Base-by-base conservation (phyloP, 2,329 filamentous ascomycete species). In the Neofusicoccum sp. region DNA sequence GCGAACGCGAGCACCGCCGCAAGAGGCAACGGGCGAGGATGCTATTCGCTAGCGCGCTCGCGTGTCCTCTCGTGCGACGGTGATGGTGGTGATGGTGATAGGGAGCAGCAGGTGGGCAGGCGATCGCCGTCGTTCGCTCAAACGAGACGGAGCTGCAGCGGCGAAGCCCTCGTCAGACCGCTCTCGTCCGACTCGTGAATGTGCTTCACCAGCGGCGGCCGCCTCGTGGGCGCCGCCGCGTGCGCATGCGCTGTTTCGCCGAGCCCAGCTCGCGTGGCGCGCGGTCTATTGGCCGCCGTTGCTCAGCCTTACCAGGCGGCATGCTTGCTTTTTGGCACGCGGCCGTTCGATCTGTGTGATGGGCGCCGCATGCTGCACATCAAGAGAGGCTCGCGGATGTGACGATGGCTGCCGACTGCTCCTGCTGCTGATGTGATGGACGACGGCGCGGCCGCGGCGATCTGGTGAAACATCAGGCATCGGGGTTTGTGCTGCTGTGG, bases 241-340 rank as follows among this genome's bases (percentile, higher is more conserved):
- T 28, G 44, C 4, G 47, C 29, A 49, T 56, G 50, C 36, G 36
- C 50, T 39, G 52, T 56, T 56, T 44, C 52, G 52, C 52, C 41
- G 39, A 58, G 54, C 39, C 37, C n/a, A 16, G 28, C 33, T 45
- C 54, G 54, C 54, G 54, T 58, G 54, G 54, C 54, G 8, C 4
- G 29, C 9, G n/a, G 14, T 28, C 54, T 29, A 58, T 58, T 58
- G 54, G 54, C 54, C 29, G 41, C 8, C 6, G 41, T 12, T 9
- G 41, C 54, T 58, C 54, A 58, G 54, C 54, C 54, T 45, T 58
- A 58, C 54, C 54, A 58, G 54, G 39, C 54, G 12, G 41, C 54
- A 45, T 45, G 54, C 39, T 44, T 58, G 54, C 41, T 36, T 44
- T 43, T 58, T 37, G 9, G 52, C 41, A 45, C 31, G 54, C 41